phyloP scores from a whole-genome alignment of 73 alveolate species.

The Vitrella brassicaformis region DNA sequence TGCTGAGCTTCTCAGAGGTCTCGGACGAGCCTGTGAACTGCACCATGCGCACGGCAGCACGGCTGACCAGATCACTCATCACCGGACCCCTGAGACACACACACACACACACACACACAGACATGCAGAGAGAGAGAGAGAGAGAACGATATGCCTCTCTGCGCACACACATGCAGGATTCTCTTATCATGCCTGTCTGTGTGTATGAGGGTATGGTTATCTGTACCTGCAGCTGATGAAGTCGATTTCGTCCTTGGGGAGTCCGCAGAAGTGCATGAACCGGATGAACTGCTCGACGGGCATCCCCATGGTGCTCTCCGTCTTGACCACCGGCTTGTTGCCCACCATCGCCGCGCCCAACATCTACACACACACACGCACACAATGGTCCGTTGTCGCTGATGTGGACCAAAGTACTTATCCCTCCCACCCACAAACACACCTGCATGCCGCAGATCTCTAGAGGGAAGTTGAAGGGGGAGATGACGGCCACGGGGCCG shows the following conservation, averaged over 20 bases:
- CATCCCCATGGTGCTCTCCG: slow-evolving; percentile 52
- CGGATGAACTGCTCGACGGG: slow-evolving; percentile 63
- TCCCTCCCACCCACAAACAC: no score
- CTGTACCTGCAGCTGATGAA: slow-evolving; percentile 45
- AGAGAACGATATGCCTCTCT: no score
- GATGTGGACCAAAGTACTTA: slow-evolving; percentile 3
- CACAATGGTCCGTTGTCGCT: background rate
- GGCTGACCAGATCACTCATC: slow-evolving; percentile 41
- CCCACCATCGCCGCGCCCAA: slow-evolving; percentile 38
- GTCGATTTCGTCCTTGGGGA: slow-evolving; percentile 53
- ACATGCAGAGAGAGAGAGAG: no score
- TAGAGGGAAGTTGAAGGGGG: slow-evolving; percentile 88
- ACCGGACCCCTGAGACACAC: slow-evolving; percentile 43
- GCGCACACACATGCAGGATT: slow-evolving; percentile 10
- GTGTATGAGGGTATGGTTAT: no score
- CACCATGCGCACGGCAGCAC: slow-evolving; percentile 31
- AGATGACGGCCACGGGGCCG: slow-evolving; percentile 59
- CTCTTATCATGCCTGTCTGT: no score
- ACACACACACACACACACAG: slow-evolving; percentile 21
- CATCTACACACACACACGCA: background rate
- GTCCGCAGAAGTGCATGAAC: slow-evolving; percentile 43
- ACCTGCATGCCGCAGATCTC: slow-evolving; percentile 76
- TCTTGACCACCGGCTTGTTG: slow-evolving; percentile 53
- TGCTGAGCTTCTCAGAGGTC: slow-evolving; percentile 42
- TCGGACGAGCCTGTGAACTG: slow-evolving; percentile 65